A percentile compares a stretch with the other conserved stretches of the same genome.
Conservation (phyloP, 805 yeast species). For the Candida manassasensis region DNA sequence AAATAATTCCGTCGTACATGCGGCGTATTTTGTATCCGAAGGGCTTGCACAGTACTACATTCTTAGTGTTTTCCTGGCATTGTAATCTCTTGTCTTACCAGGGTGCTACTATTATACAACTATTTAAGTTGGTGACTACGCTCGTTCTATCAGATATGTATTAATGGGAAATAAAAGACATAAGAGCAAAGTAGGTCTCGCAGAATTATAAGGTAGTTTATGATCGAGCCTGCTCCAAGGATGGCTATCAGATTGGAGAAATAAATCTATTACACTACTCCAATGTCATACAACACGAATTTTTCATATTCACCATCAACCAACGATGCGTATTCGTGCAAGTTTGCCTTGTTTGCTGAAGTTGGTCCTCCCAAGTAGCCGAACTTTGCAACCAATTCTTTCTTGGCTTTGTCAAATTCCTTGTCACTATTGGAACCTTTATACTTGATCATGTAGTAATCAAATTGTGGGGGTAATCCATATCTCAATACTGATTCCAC, state of each 20-base stretch:
- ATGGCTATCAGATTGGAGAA: background rate
- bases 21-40: too few relatives aligned
- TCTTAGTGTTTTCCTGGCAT: too few relatives aligned
- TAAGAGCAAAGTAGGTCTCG: too few relatives aligned
- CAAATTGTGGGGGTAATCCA: conserved; percentile 93
- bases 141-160: too few relatives aligned
- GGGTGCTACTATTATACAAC: too few relatives aligned
- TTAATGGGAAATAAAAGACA: too few relatives aligned
- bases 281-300: conserved; percentile 71
- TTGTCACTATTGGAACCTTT: conserved; percentile 28
- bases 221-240: too few relatives aligned
- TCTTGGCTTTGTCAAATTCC: conserved; percentile 53
- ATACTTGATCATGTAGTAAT: conserved; percentile 46
- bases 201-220: background rate
- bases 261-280: conserved; percentile 19
- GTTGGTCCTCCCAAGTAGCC: conserved; percentile 93
- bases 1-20: too few relatives aligned
- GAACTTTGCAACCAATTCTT: conserved; percentile 66
- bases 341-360: conserved; percentile 39
- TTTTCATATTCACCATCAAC: conserved; percentile 97
- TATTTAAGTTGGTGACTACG: too few relatives aligned
- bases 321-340: conserved; percentile 84
- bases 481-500: conserved; percentile 93
- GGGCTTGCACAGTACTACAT: too few relatives aligned
- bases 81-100: too few relatives aligned